Conservation (phyloP, 192 early-diverging fungal genomes). For the Gaertneriomyces sp. region DNA sequence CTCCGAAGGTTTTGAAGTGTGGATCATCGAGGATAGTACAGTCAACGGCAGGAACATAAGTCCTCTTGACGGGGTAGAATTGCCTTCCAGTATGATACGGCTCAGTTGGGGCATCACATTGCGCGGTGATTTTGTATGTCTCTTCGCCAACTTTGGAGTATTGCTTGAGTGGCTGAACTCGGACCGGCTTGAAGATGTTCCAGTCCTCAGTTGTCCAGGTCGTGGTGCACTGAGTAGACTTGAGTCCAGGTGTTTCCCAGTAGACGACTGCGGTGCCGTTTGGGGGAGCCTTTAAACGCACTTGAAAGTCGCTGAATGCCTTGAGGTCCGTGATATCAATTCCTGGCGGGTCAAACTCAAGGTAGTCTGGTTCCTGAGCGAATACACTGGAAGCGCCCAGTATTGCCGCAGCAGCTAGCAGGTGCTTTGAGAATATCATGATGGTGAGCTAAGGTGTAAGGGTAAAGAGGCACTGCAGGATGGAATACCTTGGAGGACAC, state of each 20-base stretch:
- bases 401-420: too few relatives aligned
- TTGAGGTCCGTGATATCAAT: slow-evolving; percentile 15
- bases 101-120: neutral
- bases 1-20: slow-evolving; percentile 27
- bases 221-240: slow-evolving; percentile 11
- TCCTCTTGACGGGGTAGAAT: slow-evolving; percentile 11
- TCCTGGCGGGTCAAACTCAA: slow-evolving; percentile 24
- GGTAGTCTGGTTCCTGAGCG: slow-evolving; percentile 1
- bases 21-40: slow-evolving; percentile 20
- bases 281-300: slow-evolving; percentile 14
- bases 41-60: neutral
- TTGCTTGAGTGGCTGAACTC: slow-evolving; percentile 10
- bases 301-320: neutral
- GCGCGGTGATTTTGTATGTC: neutral
- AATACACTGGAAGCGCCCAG: too few relatives aligned
- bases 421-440: too few relatives aligned
- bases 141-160: slow-evolving; percentile 11
- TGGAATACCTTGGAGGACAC: too few relatives aligned
- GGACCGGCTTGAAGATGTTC: slow-evolving; percentile 9
- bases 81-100: slow-evolving; percentile 1
- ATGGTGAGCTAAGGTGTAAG: too few relatives aligned
- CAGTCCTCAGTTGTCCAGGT: slow-evolving; percentile 8
- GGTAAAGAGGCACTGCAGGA: too few relatives aligned
- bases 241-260: slow-evolving; percentile 23
- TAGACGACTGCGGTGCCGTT: slow-evolving; percentile 16